A percentile compares a stretch with the other conserved stretches of the same genome.
Conservation (phyloP, 495 filamentous ascomycete genomes). For the Penicillium diatomitis region DNA sequence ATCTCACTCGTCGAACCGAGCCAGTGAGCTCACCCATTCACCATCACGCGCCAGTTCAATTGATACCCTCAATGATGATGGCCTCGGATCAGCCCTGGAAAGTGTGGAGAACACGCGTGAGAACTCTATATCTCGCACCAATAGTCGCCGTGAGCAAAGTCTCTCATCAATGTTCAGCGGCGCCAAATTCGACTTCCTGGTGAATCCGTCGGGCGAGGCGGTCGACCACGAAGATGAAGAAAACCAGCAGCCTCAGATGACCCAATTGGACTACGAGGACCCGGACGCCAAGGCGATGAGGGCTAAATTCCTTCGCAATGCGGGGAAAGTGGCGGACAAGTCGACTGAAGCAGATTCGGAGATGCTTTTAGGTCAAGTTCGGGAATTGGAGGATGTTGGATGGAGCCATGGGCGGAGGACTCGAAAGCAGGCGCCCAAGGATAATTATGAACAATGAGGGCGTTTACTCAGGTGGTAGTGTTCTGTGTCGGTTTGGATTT, state of each 20-base stretch:
- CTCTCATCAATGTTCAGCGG: slow-evolving; percentile 27
- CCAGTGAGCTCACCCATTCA: slow-evolving; percentile 8
- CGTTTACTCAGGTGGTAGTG: not conserved
- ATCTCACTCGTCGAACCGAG: slow-evolving; percentile 29
- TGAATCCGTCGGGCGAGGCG: slow-evolving; percentile 9
- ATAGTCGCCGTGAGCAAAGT: slow-evolving; percentile 19
- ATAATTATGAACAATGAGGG: slow-evolving; percentile 12
- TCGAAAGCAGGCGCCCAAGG: slow-evolving; percentile 22
- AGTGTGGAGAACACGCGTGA: slow-evolving; percentile 22
- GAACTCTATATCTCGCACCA: slow-evolving; percentile 17
- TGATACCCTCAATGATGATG: slow-evolving; percentile 48
- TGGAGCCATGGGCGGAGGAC: slow-evolving; percentile 33
- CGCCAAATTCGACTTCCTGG: slow-evolving; percentile 24
- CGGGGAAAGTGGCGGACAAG: slow-evolving; percentile 30
- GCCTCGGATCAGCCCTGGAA: slow-evolving; percentile 37
- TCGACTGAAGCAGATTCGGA: slow-evolving; percentile 10
- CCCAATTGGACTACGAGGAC: slow-evolving; percentile 47
- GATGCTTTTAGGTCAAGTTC: slow-evolving; percentile 20
- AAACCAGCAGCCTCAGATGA: slow-evolving; percentile 35
- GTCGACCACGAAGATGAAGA: slow-evolving; percentile 26
- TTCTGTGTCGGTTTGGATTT: too few species aligned
- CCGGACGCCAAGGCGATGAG: slow-evolving; percentile 41
- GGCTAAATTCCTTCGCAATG: slow-evolving; percentile 34
- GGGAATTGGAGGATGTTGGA: slow-evolving; percentile 28
- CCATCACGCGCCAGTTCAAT: slow-evolving; percentile 44